Base-by-base conservation (phyloP, 2,329 filamentous ascomycete genomes). In the Cyphellophora europaea region DNA sequence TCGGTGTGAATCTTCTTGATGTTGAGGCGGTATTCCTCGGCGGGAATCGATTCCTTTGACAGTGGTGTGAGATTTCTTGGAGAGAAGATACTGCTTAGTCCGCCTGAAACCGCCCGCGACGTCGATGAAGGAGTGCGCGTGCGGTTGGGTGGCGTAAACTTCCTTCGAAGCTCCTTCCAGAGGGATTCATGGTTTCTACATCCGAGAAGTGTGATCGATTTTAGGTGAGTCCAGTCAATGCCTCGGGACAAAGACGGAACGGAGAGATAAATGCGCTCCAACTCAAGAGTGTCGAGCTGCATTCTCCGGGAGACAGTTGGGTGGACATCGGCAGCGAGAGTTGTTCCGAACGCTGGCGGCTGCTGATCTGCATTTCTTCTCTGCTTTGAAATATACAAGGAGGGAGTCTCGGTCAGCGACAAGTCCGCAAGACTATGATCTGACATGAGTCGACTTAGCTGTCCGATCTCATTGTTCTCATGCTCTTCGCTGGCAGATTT, bases 1-100 rank as follows among this genome's bases (percentile, higher is more conserved):
- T 91, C 82, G 1, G 81, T 85, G 50, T 88, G 81, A 11, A 91
- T 70, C 44, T 79, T 73, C 57, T 79, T 87, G 33, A 91, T 60
- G 4, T 72, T 74, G 8, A 91, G 63, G 36, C 69, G 66, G 48
- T 79, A 80, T 33, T 77, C 72, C 48, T 59, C 37, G 11, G 39
- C 21, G 14, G 41, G 31, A 29, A 44, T 19, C n/a, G n/a, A n/a
- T 16, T 40, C 27, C 17, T 37, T 29, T 32, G 40, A 40, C 33
- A 53, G 25, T 48, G 48, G 36, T 38, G 42, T 39, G 36, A 47
- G 43, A 2, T 52, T 63, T 6, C 31, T 34, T 39, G 50, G 27
- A 71, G 73, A 18, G 71, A 80, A 25, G 72, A 72, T 36, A 72
- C 68, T 32, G 74, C 73, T 11, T 88, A 65, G 35, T 74, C 71